phyloP scores from a whole-genome alignment of 495 filamentous ascomycete genomes.

The Aspergillus affinis region DNA sequence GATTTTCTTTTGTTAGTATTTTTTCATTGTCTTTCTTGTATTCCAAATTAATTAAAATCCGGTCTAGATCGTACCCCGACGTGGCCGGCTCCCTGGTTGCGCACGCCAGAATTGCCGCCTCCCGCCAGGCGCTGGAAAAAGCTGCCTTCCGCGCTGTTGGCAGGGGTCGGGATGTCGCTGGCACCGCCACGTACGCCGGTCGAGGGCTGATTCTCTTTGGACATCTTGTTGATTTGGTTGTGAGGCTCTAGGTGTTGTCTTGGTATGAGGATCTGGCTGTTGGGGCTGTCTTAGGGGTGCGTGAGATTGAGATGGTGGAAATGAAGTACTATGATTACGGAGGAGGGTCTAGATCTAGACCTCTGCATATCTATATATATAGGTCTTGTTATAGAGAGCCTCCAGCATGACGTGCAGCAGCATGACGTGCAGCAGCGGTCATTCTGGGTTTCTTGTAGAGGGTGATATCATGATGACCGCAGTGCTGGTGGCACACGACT shows the following conservation, averaged over 20 bases:
- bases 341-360: too few species aligned
- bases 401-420: too few species aligned
- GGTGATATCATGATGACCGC: slow-evolving; percentile 14
- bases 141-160: slow-evolving; percentile 26
- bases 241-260: too few species aligned
- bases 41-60: neutral
- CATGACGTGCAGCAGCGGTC: neutral
- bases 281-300: too few species aligned
- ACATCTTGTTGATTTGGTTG: slow-evolving; percentile 1
- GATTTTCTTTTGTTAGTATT: neutral
- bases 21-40: neutral
- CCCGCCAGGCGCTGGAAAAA: slow-evolving; percentile 1
- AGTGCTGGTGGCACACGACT: neutral
- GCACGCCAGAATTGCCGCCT: neutral
- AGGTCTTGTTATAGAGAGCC: neutral
- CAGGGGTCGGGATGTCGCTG: slow-evolving; percentile 31
- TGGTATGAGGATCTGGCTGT: too few species aligned
- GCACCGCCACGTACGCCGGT: slow-evolving; percentile 28
- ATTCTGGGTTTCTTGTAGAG: neutral
- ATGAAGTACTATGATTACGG: too few species aligned
- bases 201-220: slow-evolving; percentile 16
- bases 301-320: too few species aligned
- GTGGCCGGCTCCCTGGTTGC: neutral
- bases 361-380: neutral
- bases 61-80: neutral